Evolutionary conservation across 164 flowering plant genomes (phyloP), one percentile per base, ranked within the genome.

Genomic region (Nelumbo lutea): DNA sequence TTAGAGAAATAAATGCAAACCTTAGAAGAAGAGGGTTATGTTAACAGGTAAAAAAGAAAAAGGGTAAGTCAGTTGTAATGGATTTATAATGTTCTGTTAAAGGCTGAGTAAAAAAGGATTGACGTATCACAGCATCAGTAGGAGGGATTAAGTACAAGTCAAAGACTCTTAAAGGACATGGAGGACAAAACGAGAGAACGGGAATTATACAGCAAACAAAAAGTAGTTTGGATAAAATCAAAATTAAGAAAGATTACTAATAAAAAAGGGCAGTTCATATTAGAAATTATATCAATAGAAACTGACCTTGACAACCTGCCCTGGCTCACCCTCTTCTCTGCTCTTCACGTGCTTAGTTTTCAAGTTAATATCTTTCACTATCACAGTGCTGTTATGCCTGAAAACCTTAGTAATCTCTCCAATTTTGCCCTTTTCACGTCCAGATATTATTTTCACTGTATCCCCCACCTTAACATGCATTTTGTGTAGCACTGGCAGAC

Each of bases 401-500:
- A 87, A 87, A 42, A 90, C 47, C 76, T 76, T 55, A 56, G 79
- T 77, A 5, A 91, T 77, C 75, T 91, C 95, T 40, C 97, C 97
- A 72, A 83, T 80, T 78, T 86, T 91, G 61, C 96, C 97, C 79
- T 87, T 95, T 9, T 95, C 96, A 50, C 77, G 81, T 27, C 99
- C 99, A 61, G 97, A 70, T 64, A 95, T 92, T 47, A 95, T 77
- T 79, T 95, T 88, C 70, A 92, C 96, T 0, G 87, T 90, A 69
- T 95, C 99, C 43, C 99, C 97, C 48, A 92, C 51, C 86, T 82
- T 95, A 68, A 95, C 97, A 69, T 95, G 97, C 94, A 95, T 89
- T 77, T 90, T 92, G 11, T 90, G 96, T 50, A 95, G 75, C 63
- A 86, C 76, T 1, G 96, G 98, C 45, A 91, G 96, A 71, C 98